Evolutionary conservation across 2,329 filamentous ascomycete genomes (phyloP).

Genomic region (Aschersonia sp.): DNA sequence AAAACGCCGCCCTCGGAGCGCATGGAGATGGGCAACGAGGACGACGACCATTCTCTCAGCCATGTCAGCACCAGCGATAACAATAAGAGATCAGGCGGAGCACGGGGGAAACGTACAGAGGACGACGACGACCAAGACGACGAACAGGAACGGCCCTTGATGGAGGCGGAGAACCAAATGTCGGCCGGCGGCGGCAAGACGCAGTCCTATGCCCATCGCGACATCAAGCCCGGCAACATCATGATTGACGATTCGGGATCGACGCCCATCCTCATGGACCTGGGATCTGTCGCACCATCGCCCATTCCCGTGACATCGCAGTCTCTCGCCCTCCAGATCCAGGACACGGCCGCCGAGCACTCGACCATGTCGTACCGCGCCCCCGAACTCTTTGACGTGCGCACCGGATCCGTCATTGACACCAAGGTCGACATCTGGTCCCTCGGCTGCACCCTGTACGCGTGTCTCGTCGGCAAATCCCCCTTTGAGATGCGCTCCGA

Average conservation of each 20-base stretch:
- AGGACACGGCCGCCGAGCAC: slow-evolving; percentile 91
- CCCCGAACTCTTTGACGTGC: slow-evolving; percentile 94
- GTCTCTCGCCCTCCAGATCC: slow-evolving; percentile 78
- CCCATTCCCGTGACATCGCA: slow-evolving; percentile 83
- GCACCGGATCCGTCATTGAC: slow-evolving; percentile 80
- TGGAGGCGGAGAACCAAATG: slow-evolving; percentile 60
- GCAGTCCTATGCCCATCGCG: slow-evolving; percentile 80
- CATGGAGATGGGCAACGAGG: slow-evolving; percentile 36
- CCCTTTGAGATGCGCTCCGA: slow-evolving; percentile 93
- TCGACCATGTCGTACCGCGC: slow-evolving; percentile 98
- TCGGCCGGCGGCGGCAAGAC: slow-evolving; percentile 48
- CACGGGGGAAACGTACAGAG: slow-evolving; percentile 32
- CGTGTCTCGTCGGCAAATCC: slow-evolving; percentile 89
- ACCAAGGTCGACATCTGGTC: slow-evolving; percentile 98
- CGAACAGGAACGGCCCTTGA: slow-evolving; percentile 67
- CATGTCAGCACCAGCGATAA: slow-evolving; percentile 3
- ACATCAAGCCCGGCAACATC: slow-evolving; percentile 96
- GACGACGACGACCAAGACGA: slow-evolving; percentile 46
- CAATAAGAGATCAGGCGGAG: slow-evolving; percentile 4
- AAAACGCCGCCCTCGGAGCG: slow-evolving; percentile 30
- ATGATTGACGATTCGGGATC: slow-evolving; percentile 92
- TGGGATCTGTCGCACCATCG: slow-evolving; percentile 78
- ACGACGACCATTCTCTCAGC: slow-evolving; percentile 13
- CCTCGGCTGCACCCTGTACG: slow-evolving; percentile 91
- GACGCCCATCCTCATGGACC: slow-evolving; percentile 89